A percentile compares a stretch with the other conserved stretches of the same genome.
Evolutionary conservation across 2,329 filamentous ascomycete species (phyloP).

Genomic region (Colletotrichum sp.): DNA sequence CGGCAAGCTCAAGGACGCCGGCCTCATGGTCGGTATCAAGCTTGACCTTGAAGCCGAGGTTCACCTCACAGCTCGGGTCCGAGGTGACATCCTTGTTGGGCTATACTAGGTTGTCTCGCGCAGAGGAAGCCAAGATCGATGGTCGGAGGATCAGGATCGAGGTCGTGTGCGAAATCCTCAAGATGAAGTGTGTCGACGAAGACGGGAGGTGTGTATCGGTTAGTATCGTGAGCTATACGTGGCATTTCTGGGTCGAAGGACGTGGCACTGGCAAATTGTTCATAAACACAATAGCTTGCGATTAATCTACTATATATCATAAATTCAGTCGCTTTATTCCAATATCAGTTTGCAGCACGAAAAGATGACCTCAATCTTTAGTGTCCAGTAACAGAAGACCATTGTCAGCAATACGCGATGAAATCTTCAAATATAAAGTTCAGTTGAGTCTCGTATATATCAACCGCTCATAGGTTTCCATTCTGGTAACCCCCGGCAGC

Average conservation of each 20-base stretch:
- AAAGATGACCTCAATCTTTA: too few species aligned
- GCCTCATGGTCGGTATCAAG: conserved; percentile 66
- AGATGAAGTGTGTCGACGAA: not conserved
- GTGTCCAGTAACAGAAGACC: too few species aligned
- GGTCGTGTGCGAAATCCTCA: not conserved
- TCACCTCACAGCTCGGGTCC: conserved; percentile 63
- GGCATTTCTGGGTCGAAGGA: not conserved
- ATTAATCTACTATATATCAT: too few species aligned
- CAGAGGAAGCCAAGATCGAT: not conserved
- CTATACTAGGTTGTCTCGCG: conserved; percentile 47
- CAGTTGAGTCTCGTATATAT: too few species aligned
- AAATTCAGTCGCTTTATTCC: too few species aligned
- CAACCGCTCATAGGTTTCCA: too few species aligned
- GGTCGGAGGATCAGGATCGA: not conserved
- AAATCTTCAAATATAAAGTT: too few species aligned
- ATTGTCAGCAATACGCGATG: too few species aligned
- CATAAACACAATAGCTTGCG: not conserved
- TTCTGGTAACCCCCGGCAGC: too few species aligned
- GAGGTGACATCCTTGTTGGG: conserved; percentile 65
- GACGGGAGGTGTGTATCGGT: not conserved
- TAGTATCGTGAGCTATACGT: not conserved
- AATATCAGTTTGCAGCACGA: too few species aligned
- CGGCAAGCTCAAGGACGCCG: conserved; percentile 62
- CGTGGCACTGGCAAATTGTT: not conserved
- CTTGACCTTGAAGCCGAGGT: conserved; percentile 68